Base-by-base conservation (phyloP, 148 eudicot species). In the Vaccinium macrocarpon region DNA sequence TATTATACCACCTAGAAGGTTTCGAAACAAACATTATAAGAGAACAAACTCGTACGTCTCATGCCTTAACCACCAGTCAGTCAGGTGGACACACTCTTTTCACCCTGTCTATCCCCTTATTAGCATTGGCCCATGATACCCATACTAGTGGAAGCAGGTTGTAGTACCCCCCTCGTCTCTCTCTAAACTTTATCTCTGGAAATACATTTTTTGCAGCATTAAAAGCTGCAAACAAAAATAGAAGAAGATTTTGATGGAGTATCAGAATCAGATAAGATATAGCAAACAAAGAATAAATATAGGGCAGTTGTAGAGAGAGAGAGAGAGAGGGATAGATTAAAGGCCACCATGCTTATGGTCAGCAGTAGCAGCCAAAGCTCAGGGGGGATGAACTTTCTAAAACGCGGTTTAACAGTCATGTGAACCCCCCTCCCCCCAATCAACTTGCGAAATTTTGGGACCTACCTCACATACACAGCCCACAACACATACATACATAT, bases 381-480 rank as follows among this genome's bases (percentile, higher is more conserved):
- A 72, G 76, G 76, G 90, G 93, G 93, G 91, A 93, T 92, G 95
- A 79, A 92, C 86, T 81, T 87, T 21, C 21, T 12, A 78, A 53
- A 78, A 27, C 81, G 42, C 62, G 81, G 81, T 76, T 38, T 29
- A 76, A 51, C 61, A 78, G 81, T 78, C 57, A 77, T 77, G 80
- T 77, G 80, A 77, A 49, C 80, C 80, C 80, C 80, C 11, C 12
- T 38, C 42, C 80, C 80, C 80, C 12, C 13, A 74, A 62, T 42
- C 83, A 68, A 72, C 85, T 83, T 84, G 74, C 49, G 1, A 78
- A 55, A 32, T 8, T 49, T 23, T 29, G 75, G 82, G 61, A 42
- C 68, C 75, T 81, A 76, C 76, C 51, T 85, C 84, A 68, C 59
- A 73, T 23, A 75, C 83, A 64, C 42, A 52, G 66, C 81, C 81